Conservation (phyloP, 192 early-diverging fungal genomes). For the Gryganskiella cystojenkinii region DNA sequence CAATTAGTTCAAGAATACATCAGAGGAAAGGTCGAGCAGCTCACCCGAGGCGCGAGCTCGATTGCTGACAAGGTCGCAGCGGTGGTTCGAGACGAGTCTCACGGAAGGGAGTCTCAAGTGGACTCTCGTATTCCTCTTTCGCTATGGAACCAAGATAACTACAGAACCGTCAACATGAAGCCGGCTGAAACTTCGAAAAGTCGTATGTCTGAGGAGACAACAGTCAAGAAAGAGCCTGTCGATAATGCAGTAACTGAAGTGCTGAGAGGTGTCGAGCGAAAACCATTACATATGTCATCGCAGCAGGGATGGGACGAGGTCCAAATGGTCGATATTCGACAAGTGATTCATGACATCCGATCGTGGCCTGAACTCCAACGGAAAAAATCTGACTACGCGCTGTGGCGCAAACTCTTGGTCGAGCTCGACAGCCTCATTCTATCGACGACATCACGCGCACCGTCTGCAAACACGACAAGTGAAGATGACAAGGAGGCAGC, state of each 20-base stretch:
- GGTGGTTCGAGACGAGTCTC: slow-evolving; percentile 35
- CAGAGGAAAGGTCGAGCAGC: slow-evolving; percentile 44
- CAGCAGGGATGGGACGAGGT: not conserved
- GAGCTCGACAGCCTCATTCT: slow-evolving; percentile 40
- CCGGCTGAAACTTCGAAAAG: not conserved
- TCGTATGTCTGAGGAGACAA: not conserved
- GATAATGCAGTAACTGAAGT: too few relatives aligned
- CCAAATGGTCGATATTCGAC: slow-evolving; percentile 32
- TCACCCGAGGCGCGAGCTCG: slow-evolving; percentile 55
- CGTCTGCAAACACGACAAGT: not conserved
- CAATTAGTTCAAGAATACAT: slow-evolving; percentile 48
- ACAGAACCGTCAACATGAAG: not conserved
- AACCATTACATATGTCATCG: too few relatives aligned
- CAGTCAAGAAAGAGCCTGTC: not conserved
- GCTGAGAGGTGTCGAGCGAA: too few relatives aligned
- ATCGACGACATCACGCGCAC: not conserved
- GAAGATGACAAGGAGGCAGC: not conserved
- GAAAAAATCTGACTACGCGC: slow-evolving; percentile 22
- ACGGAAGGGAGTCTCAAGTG: slow-evolving; percentile 8
- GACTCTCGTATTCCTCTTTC: slow-evolving; percentile 32
- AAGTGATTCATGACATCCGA: slow-evolving; percentile 28
- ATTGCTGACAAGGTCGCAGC: slow-evolving; percentile 49
- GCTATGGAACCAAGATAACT: slow-evolving; percentile 28
- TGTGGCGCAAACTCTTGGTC: slow-evolving; percentile 35
- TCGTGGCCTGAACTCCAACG: slow-evolving; percentile 27